Conservation (phyloP, 331 rosid genomes). For the Erythrophleum ivorense region DNA sequence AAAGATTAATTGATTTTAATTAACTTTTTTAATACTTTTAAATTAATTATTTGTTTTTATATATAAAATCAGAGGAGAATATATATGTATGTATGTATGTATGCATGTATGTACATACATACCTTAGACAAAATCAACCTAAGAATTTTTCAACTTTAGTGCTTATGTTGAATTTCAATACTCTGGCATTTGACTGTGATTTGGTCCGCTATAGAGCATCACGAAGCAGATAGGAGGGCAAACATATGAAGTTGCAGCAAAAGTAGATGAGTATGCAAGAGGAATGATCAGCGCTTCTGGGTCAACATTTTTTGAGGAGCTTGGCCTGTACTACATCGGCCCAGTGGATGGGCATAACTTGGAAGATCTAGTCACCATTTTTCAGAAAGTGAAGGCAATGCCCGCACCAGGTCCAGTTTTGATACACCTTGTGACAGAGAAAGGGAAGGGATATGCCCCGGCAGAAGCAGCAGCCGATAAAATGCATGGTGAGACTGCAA, state of each 20-base stretch:
- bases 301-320: slow-evolving; percentile 80
- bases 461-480: slow-evolving; percentile 80
- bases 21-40: no score
- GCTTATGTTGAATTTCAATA: not conserved
- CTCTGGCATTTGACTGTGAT: slow-evolving; percentile 37
- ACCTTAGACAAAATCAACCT: no score
- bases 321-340: slow-evolving; percentile 80
- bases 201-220: slow-evolving; percentile 47
- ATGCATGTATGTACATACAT: no score
- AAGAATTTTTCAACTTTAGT: no score
- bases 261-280: slow-evolving; percentile 76
- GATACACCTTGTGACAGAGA: slow-evolving; percentile 81
- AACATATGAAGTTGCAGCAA: slow-evolving; percentile 75
- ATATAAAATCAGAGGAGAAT: no score
- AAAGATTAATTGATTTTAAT: no score
- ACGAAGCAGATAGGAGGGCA: slow-evolving; percentile 70
- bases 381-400: slow-evolving; percentile 62
- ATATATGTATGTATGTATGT: no score
- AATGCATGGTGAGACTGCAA: slow-evolving; percentile 70
- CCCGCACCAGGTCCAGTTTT: slow-evolving; percentile 77
- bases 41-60: no score
- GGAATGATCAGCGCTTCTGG: slow-evolving; percentile 70
- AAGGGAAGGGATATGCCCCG: slow-evolving; percentile 88
- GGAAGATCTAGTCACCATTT: slow-evolving; percentile 64
- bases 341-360: slow-evolving; percentile 83